Evolutionary conservation across 1,139 yeast species (phyloP).

Genomic region (Trichomonascaceae sp.): DNA sequence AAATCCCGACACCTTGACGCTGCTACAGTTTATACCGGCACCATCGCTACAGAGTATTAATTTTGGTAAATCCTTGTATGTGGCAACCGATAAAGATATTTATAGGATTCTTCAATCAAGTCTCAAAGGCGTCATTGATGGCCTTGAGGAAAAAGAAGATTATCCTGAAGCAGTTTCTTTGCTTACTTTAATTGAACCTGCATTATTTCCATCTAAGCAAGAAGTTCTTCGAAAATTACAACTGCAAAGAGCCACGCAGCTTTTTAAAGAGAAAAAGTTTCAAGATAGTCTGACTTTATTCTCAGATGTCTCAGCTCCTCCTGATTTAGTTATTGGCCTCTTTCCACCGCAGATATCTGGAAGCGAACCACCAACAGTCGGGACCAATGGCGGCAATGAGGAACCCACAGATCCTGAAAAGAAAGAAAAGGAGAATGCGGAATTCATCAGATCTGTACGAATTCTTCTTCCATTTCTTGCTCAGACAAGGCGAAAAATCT

Average conservation of each 20-base stretch:
- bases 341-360: conserved; percentile 36
- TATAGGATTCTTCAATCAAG: conserved; percentile 24
- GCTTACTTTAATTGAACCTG: conserved; percentile 33
- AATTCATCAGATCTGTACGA: conserved; percentile 39
- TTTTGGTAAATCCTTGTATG: conserved; percentile 20
- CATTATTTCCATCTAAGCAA: conserved; percentile 31
- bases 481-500: conserved; percentile 44
- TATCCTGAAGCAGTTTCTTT: conserved; percentile 41
- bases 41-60: conserved; percentile 20
- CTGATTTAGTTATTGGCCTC: conserved; percentile 42
- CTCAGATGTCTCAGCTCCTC: conserved; percentile 52
- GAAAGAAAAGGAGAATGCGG: conserved; percentile 8
- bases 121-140: conserved; percentile 31
- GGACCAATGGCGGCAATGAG: background rate
- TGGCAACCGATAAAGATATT: conserved; percentile 26
- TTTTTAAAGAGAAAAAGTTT: conserved; percentile 33
- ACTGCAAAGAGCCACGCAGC: conserved; percentile 36
- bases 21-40: conserved; percentile 23
- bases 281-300: conserved; percentile 42
- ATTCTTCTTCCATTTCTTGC: conserved; percentile 51
- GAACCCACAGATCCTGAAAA: background rate
- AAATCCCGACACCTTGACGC: conserved; percentile 29
- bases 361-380: background rate
- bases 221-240: conserved; percentile 42
- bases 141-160: conserved; percentile 19